Base-by-base conservation (phyloP, 768 basidiomycete species). In the Nevesoporus exiguus region DNA sequence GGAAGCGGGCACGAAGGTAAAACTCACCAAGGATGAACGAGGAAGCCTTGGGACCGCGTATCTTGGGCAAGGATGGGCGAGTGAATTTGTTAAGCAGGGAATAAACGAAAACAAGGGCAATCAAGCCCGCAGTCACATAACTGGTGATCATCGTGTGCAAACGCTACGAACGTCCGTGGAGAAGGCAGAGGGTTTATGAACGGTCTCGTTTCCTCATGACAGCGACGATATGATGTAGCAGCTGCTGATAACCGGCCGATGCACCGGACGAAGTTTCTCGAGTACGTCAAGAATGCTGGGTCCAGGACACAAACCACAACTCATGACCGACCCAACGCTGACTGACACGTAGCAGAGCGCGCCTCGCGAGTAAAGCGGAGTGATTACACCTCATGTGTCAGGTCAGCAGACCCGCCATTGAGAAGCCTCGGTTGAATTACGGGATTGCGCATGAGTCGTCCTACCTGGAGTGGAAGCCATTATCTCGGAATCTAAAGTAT, bases 41-140 rank as follows among this genome's bases (percentile, higher is more conserved):
- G 13, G 58, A 21, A 13, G 63, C 36, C 11, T 49, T 66, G 15
- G 65, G 66, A 0, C 62, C 65, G 13, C 48, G 47, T 31, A 62
- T 52, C n/a, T 52, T 54, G 43, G 60, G 43, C 40, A 65, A 41
- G 33, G 55, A 49, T 5, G 59, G 24, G 13, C 39, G 51, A 31
- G 29, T 31, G 39, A 49, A 27, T 17, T 14, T 15, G 22, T n/a
- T 7, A 1, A 24, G 6, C 17, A 33, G 5, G 25, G 17, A 17
- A 27, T 47, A 55, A 21, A 47, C 33, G 21, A 65, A 47, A 3
- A 33, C 30, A 11, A 64, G 39, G 15, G 49, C 58, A 17, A 36
- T 19, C 29, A 60, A 8, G 25, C 55, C 47, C 9, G 37, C 45
- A n/a, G 33, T 14, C 8, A 48, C 30, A 15, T 42, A 47, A 11